Conservation (phyloP, 73 alveolate genomes). For the Blepharisma japonicum region DNA sequence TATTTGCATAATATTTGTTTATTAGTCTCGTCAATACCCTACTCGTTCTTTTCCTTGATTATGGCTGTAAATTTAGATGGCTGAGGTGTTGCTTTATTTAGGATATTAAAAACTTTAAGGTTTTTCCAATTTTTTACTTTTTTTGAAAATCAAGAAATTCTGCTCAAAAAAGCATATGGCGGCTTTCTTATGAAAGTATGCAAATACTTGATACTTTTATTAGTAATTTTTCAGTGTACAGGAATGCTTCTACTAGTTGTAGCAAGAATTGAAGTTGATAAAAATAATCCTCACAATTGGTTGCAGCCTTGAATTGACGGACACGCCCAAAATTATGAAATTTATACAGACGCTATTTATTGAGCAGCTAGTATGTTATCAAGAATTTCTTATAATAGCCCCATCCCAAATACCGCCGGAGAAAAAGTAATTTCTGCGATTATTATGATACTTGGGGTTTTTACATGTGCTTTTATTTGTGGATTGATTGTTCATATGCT, state of each 20-base stretch:
- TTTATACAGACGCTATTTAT: neutral
- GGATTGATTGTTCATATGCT: slow-evolving; percentile 41
- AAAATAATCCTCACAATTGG: neutral
- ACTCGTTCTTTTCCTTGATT: neutral
- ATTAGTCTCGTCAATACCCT: slow-evolving; percentile 21
- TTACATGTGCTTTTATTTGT: slow-evolving; percentile 56
- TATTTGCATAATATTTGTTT: slow-evolving; percentile 4
- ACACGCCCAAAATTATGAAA: neutral
- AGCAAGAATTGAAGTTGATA: neutral
- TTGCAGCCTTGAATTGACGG: neutral
- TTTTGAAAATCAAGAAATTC: slow-evolving; percentile 7
- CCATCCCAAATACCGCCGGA: neutral
- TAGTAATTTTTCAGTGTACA: neutral
- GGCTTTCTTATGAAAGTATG: neutral
- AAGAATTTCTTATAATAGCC: neutral
- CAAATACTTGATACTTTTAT: neutral
- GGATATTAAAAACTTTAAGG: neutral
- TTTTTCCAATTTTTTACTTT: neutral
- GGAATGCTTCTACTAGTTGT: neutral
- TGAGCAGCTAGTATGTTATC: neutral
- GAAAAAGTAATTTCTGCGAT: neutral
- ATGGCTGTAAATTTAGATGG: slow-evolving; percentile 12
- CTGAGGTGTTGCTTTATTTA: neutral
- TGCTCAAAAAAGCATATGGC: neutral
- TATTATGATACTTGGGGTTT: slow-evolving; percentile 56